These are phyloP conservation scores for Globisporangium cystogenes DNA, from an alignment of 352 stramenopile species.

Conservation along the genomic window DNA sequence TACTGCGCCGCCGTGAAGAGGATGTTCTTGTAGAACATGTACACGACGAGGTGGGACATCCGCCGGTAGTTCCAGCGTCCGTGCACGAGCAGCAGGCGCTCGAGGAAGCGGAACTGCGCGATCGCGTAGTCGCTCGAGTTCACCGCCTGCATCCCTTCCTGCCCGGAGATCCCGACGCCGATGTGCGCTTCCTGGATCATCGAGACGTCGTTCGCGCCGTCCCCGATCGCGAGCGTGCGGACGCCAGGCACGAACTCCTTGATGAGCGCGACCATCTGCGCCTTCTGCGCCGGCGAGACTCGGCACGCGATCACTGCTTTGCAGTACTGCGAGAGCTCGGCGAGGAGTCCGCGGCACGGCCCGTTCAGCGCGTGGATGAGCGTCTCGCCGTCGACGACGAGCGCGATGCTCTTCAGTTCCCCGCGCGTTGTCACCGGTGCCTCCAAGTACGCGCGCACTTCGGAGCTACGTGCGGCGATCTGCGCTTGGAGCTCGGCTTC, in stretches of 20 bases:
- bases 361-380: constrained; percentile 48
- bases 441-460: constrained; percentile 45
- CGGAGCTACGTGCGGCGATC: constrained; percentile 31
- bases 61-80: constrained; percentile 90
- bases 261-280: constrained; percentile 77
- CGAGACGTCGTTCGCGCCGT: constrained; percentile 94
- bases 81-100: constrained; percentile 88
- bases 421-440: constrained; percentile 31
- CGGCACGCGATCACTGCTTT: constrained; percentile 87
- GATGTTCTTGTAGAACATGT: constrained; percentile 95
- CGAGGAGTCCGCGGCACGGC: constrained; percentile 33
- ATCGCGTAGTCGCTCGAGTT: constrained; percentile 94
- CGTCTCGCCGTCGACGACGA: constrained; percentile 81
- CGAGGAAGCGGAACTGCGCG: constrained; percentile 89
- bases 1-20: constrained; percentile 70
- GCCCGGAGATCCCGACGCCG: constrained; percentile 88
- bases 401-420: constrained; percentile 47
- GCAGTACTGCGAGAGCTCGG: constrained; percentile 74
- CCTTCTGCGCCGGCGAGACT: constrained; percentile 85
- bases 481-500: constrained; percentile 42
- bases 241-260: constrained; percentile 67
- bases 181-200: constrained; percentile 94
- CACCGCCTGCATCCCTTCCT: constrained; percentile 91
- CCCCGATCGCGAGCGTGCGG: constrained; percentile 87
- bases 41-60: constrained; percentile 86